A percentile compares a stretch with the other conserved stretches of the same genome.
phyloP scores from a whole-genome alignment of 192 early-diverging fungal species.

The Podila epigama region DNA sequence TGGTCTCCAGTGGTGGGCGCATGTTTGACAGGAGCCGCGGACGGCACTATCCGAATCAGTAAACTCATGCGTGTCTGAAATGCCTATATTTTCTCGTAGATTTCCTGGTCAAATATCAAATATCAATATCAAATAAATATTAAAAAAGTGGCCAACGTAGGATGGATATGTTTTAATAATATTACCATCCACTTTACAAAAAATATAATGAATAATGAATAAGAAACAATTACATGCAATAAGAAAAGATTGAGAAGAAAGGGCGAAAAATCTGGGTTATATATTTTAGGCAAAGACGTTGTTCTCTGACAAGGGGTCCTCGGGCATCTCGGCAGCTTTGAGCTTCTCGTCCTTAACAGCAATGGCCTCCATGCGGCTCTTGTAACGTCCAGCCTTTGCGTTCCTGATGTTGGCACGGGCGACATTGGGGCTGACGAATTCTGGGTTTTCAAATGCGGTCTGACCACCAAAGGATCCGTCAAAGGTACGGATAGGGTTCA shows the following conservation, averaged over 20 bases:
- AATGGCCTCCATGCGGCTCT: conserved; percentile 52
- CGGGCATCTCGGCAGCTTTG: conserved; percentile 55
- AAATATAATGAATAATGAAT: background rate
- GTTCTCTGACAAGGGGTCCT: conserved; percentile 56
- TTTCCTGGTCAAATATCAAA: background rate
- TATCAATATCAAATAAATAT: background rate
- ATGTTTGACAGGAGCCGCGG: conserved; percentile 56
- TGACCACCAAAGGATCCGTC: conserved; percentile 94
- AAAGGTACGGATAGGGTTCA: conserved; percentile 93
- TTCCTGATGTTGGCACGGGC: conserved; percentile 54
- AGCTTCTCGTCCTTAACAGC: conserved; percentile 56
- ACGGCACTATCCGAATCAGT: conserved; percentile 62
- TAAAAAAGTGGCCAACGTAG: no score
- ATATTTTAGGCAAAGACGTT: conserved; percentile 53
- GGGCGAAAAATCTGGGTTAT: background rate
- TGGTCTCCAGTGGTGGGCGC: conserved; percentile 59
- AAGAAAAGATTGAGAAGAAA: background rate
- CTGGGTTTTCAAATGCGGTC: conserved; percentile 90
- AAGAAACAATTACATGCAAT: background rate
- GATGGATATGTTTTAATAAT: no score
- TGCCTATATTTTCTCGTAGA: background rate
- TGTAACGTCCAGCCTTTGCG: conserved; percentile 61
- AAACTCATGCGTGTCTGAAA: conserved; percentile 55
- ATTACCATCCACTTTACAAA: no score
- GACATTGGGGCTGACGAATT: conserved; percentile 81